These are phyloP conservation scores for Spathaspora sp. DNA, from an alignment of 1,139 yeast genomes.

Conservation along the genomic window DNA sequence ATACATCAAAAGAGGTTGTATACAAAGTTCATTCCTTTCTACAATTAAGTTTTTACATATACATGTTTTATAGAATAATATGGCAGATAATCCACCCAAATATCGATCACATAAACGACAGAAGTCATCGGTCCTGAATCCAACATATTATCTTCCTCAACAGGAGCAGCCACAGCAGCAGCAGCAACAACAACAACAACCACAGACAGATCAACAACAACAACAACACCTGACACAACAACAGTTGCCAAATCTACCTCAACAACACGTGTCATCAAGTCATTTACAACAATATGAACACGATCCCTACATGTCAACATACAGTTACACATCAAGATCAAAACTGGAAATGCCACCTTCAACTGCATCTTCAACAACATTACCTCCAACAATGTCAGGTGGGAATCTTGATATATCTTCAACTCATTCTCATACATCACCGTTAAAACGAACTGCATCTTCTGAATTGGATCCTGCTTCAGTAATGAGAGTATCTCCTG, in stretches of 20 bases:
- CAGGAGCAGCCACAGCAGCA: constrained; percentile 7
- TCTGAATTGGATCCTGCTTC: constrained; percentile 9
- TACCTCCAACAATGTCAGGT: neutral
- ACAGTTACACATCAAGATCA: constrained; percentile 1
- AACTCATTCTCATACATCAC: constrained; percentile 12
- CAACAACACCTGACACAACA: constrained; percentile 1
- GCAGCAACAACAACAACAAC: constrained; percentile 3
- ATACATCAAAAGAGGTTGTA: neutral
- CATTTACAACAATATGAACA: neutral
- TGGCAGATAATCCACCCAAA: constrained; percentile 21
- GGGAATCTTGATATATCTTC: neutral
- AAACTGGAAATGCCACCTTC: neutral
- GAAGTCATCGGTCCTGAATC: constrained; percentile 40
- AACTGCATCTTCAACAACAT: constrained; percentile 2
- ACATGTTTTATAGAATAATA: constrained; percentile 12
- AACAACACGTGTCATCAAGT: constrained; percentile 1
- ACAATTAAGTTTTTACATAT: neutral
- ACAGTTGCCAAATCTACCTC: neutral
- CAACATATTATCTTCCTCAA: constrained; percentile 23
- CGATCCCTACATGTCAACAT: constrained; percentile 1
- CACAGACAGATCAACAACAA: constrained; percentile 1
- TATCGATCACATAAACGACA: constrained; percentile 41
- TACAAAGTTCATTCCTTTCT: neutral
- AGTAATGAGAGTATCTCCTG: constrained; percentile 8
- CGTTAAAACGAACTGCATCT: constrained; percentile 13